A percentile compares a stretch with the other conserved stretches of the same genome.
Conservation (phyloP, 2,329 filamentous ascomycete genomes). For the Aspergillus tanneri region DNA sequence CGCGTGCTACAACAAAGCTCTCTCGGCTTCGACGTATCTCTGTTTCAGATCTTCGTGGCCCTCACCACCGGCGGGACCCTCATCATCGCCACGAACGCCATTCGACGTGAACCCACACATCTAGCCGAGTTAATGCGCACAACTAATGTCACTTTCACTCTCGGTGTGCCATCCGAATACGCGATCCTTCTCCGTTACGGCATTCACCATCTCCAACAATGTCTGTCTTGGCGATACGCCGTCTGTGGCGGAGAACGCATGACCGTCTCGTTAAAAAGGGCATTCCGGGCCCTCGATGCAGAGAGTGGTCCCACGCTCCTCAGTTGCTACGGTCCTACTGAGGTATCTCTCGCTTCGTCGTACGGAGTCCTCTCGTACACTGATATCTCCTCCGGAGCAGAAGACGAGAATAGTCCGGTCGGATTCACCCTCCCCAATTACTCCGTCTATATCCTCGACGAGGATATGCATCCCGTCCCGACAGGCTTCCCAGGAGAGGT, state of each 20-base stretch:
- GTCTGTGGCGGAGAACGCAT: background rate
- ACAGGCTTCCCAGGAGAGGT: background rate
- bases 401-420: background rate
- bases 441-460: background rate
- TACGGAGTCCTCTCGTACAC: background rate
- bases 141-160: background rate
- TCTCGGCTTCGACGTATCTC: background rate
- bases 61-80: background rate
- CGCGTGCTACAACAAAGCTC: background rate
- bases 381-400: background rate
- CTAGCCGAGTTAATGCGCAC: background rate
- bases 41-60: background rate
- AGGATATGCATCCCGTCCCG: background rate
- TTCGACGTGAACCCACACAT: background rate
- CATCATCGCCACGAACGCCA: background rate
- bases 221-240: background rate
- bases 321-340: background rate
- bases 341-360: background rate
- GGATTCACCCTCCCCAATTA: slow-evolving; percentile 2
- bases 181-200: background rate
- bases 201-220: background rate
- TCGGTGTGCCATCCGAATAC: background rate
- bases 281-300: background rate
- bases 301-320: background rate
- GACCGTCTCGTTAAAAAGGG: background rate